These are phyloP conservation scores for Erucastrum elatum DNA, from an alignment of 345 rosid genomes.

Conservation along the genomic window DNA sequence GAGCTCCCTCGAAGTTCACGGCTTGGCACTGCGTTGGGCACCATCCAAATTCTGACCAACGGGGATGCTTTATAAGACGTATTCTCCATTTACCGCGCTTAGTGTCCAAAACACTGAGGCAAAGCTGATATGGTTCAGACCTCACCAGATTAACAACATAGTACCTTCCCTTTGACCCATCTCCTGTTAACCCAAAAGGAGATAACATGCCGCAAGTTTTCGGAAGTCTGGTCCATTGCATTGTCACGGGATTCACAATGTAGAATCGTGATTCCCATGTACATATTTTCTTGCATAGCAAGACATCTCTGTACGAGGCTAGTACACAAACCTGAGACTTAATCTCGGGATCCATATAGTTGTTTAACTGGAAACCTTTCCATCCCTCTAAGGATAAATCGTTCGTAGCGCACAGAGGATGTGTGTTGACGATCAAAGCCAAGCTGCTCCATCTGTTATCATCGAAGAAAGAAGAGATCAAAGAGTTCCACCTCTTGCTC, in stretches of 20 bases:
- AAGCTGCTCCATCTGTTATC: no score
- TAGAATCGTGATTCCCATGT: background rate
- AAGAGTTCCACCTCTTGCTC: conserved; percentile 14
- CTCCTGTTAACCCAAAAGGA: conserved; percentile 10
- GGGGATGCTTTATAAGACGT: background rate
- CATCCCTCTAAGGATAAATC: no score
- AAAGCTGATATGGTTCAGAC: background rate
- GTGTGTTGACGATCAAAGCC: no score
- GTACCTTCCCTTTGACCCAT: background rate
- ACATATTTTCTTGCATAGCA: conserved; percentile 1
- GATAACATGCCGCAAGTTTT: no score
- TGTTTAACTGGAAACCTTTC: no score
- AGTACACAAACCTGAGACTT: background rate
- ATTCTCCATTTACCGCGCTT: background rate
- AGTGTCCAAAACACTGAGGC: background rate
- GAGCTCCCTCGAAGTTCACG: background rate
- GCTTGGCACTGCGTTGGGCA: conserved; percentile 5
- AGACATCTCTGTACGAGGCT: conserved; percentile 21
- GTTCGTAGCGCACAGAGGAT: no score
- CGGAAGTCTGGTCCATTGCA: no score
- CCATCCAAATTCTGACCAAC: conserved; percentile 1
- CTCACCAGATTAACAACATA: background rate
- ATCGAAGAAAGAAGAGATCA: background rate
- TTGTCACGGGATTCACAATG: background rate
- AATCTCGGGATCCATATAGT: background rate